Conservation (phyloP, 352 stramenopile genomes). For the Thalassiosira hispida region DNA sequence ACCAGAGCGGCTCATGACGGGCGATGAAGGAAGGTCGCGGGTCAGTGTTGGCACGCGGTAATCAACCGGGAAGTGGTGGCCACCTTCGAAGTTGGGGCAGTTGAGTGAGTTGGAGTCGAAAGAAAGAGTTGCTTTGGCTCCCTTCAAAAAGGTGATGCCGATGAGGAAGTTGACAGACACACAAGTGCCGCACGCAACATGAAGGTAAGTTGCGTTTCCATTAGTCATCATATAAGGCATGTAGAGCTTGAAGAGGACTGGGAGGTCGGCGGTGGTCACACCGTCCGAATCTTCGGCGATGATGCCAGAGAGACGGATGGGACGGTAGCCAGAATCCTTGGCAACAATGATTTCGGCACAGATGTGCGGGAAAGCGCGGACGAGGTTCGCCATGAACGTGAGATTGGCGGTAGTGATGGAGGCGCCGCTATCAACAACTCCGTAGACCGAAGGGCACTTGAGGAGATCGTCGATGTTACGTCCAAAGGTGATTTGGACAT, state of each 20-base stretch:
- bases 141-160: not conserved
- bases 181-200: not conserved
- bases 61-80: not conserved
- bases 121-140: not conserved
- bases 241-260: not conserved
- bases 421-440: not conserved
- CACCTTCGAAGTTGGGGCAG: not conserved
- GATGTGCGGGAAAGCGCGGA: not conserved
- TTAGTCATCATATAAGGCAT: not conserved
- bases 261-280: not conserved
- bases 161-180: not conserved
- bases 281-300: not conserved
- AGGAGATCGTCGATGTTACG: not conserved
- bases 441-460: not conserved
- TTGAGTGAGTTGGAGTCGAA: not conserved
- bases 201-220: not conserved
- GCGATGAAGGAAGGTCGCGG: not conserved
- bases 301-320: not conserved
- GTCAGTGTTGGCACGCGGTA: not conserved
- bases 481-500: not conserved
- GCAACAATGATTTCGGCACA: not conserved
- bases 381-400: not conserved
- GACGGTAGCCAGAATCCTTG: not conserved
- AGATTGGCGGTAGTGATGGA: not conserved
- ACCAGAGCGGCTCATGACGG: too few relatives aligned